Evolutionary conservation across 2,329 filamentous ascomycete genomes (phyloP).

Genomic region (Macroventuria anomochaeta): DNA sequence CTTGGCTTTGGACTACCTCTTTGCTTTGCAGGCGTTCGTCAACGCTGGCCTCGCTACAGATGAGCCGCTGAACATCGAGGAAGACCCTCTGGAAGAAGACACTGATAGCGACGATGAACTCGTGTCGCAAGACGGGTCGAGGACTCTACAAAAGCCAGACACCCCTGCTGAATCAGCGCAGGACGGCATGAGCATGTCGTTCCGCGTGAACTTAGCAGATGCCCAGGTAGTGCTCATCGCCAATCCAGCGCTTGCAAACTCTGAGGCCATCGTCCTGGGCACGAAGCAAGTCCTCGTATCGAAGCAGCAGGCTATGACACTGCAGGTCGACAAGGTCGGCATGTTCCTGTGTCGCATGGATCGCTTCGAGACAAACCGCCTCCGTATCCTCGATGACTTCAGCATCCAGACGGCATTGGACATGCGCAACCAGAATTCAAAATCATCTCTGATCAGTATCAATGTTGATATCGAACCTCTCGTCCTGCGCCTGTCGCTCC

Average conservation of each 20-base stretch:
- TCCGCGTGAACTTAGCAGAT: conserved; percentile 92
- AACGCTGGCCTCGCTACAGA: conserved; percentile 68
- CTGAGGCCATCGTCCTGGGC: conserved; percentile 93
- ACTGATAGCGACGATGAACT: conserved; percentile 48
- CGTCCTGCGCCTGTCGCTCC: conserved; percentile 85
- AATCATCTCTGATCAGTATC: conserved; percentile 74
- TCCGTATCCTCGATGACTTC: conserved; percentile 96
- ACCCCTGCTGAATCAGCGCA: conserved; percentile 41
- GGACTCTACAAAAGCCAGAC: conserved; percentile 25
- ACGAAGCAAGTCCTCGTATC: conserved; percentile 93
- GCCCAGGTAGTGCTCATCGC: conserved; percentile 96
- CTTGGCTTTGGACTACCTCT: conserved; percentile 93
- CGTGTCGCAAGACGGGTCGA: conserved; percentile 42
- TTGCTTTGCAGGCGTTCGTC: conserved; percentile 85
- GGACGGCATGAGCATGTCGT: conserved; percentile 75
- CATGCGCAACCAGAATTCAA: conserved; percentile 65
- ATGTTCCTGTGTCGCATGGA: conserved; percentile 99
- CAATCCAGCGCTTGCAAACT: conserved; percentile 86
- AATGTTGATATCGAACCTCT: conserved; percentile 89
- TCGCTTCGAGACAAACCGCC: conserved; percentile 85
- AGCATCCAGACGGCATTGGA: conserved; percentile 91
- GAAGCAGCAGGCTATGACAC: conserved; percentile 89
- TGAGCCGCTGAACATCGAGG: conserved; percentile 66
- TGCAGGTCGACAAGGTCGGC: conserved; percentile 91
- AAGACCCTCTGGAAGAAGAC: conserved; percentile 61